Conservation (phyloP, 2,329 filamentous ascomycete species). For the Alternaria atra region DNA sequence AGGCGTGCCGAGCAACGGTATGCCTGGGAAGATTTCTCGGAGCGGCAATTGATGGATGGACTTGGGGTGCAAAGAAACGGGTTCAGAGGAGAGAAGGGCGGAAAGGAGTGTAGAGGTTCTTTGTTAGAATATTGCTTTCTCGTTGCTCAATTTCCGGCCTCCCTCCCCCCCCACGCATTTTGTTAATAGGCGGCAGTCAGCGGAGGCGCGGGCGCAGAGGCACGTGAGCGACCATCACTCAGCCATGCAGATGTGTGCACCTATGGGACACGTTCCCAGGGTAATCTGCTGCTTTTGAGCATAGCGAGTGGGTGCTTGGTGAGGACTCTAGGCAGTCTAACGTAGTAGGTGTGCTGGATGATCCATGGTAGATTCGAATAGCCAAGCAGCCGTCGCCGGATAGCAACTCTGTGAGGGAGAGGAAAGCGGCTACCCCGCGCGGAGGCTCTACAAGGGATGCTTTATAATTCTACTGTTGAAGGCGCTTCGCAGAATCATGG, state of each 20-base stretch:
- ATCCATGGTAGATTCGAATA: not conserved
- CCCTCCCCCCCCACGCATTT: constrained; percentile 12
- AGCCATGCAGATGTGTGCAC: constrained; percentile 3
- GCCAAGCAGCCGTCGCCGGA: constrained; percentile 2
- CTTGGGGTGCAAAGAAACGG: not conserved
- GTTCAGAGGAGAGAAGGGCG: not conserved
- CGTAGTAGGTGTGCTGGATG: constrained; percentile 2
- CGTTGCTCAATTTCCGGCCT: constrained; percentile 1
- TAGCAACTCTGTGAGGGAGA: constrained; percentile 1
- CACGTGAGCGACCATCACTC: constrained; percentile 13
- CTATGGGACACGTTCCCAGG: constrained; percentile 25
- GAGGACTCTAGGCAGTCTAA: constrained; percentile 8
- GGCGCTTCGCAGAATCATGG: not conserved
- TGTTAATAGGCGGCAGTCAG: constrained; percentile 17
- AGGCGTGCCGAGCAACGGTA: constrained; percentile 12
- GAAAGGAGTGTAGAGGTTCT: not conserved
- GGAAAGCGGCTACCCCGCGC: not conserved
- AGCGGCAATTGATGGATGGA: constrained; percentile 12
- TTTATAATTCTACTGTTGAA: not conserved
- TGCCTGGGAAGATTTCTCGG: constrained; percentile 5
- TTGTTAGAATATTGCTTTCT: constrained; percentile 11
- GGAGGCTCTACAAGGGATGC: not conserved
- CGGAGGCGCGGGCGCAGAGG: constrained; percentile 10
- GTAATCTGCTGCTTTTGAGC: constrained; percentile 23
- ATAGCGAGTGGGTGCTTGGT: constrained; percentile 21